Evolutionary conservation across 108 stramenopile genomes (phyloP).

Genomic region (Fragilariopsis cylindrus): DNA sequence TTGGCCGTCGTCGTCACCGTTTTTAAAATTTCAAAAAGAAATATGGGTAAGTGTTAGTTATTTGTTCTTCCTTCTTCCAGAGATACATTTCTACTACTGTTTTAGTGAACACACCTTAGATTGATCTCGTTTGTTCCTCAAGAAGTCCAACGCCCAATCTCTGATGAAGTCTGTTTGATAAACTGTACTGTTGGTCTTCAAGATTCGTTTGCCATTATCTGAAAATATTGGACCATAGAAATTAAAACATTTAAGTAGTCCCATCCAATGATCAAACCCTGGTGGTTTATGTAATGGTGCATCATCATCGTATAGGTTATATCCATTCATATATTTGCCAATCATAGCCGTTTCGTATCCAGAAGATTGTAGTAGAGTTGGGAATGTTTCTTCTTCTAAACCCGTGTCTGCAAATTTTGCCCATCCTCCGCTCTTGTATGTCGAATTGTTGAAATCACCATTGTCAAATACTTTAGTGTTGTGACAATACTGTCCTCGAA

Average conservation of each 20-base stretch:
- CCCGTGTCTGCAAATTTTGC: neutral
- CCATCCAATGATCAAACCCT: slow-evolving; percentile 30
- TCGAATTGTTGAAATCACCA: slow-evolving; percentile 10
- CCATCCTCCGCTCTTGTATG: slow-evolving; percentile 11
- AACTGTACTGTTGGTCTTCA: slow-evolving; percentile 17
- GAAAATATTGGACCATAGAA: slow-evolving; percentile 8
- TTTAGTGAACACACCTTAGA: neutral
- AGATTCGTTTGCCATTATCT: slow-evolving; percentile 8
- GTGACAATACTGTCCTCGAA: slow-evolving; percentile 26
- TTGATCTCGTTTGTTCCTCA: neutral
- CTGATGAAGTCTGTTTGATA: slow-evolving; percentile 28
- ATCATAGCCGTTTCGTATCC: slow-evolving; percentile 28
- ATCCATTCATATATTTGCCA: slow-evolving; percentile 36
- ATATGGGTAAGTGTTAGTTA: neutral
- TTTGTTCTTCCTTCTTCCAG: neutral
- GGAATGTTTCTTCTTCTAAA: slow-evolving; percentile 24
- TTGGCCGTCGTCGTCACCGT: neutral
- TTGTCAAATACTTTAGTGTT: slow-evolving; percentile 14
- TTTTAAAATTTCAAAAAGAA: neutral
- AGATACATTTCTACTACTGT: neutral
- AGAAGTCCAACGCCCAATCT: slow-evolving; percentile 9
- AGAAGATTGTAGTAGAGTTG: slow-evolving; percentile 17
- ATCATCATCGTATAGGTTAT: slow-evolving; percentile 1
- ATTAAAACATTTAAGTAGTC: slow-evolving; percentile 22
- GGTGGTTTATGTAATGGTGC: slow-evolving; percentile 23